Evolutionary conservation across 2,329 filamentous ascomycete species (phyloP).

Genomic region (Fusarium cicatricum): DNA sequence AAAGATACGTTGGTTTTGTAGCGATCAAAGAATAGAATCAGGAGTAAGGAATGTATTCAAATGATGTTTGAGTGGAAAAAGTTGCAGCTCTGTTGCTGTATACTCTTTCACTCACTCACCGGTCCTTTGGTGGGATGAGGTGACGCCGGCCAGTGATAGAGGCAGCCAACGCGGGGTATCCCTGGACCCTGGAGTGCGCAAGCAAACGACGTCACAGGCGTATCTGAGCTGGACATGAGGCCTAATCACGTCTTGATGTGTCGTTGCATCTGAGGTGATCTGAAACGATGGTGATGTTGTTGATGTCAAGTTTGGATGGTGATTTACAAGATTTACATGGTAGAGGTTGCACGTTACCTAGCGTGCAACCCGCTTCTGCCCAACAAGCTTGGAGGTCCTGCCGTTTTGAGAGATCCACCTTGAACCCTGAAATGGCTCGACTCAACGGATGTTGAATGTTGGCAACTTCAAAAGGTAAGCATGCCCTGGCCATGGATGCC

Average conservation of each 20-base stretch:
- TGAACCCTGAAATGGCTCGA: background rate
- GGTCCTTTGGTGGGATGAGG: background rate
- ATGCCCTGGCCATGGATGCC: no score
- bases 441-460: no score
- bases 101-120: background rate
- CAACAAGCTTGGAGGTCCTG: background rate
- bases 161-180: slow-evolving; percentile 21
- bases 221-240: background rate
- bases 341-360: no score
- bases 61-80: background rate
- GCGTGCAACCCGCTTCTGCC: background rate
- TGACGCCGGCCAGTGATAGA: slow-evolving; percentile 1
- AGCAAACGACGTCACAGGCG: slow-evolving; percentile 1
- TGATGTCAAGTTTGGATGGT: slow-evolving; percentile 11
- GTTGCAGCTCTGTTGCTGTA: background rate
- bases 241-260: slow-evolving; percentile 9
- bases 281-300: slow-evolving; percentile 15
- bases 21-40: background rate
- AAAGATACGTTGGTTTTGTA: no score
- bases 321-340: background rate
- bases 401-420: background rate
- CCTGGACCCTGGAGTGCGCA: slow-evolving; percentile 1
- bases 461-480: no score
- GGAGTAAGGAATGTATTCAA: background rate
- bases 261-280: slow-evolving; percentile 1